Evolutionary conservation across 202 grass and related monocot genomes (phyloP), one percentile per base, ranked within the genome.

Genomic region (Setaria italica): DNA sequence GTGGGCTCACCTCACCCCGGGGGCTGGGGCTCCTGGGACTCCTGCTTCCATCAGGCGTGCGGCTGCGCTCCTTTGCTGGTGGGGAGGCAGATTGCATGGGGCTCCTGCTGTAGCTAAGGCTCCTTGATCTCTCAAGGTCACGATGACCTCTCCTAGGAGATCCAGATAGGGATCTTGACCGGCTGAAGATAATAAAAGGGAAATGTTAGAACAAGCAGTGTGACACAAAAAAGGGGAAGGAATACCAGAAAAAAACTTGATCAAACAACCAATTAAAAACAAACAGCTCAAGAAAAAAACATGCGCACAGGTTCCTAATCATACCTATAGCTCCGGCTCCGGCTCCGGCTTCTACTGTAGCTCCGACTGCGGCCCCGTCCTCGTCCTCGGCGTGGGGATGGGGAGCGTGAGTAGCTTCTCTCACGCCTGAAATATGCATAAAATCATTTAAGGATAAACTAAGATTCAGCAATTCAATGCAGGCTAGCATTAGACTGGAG

Each of bases 21-120:
- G 78, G 80, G 54, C 80, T 82, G 39, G 9, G 86, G 37, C 88
- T 95, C 93, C 79, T 74, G 0, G 92, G 92, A n/a, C 93, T 98
- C 82, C 63, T 83, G 20, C 92, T 92, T 11, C 85, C 87, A 74
- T 83, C 88, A 56, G 91, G 90, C 11, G 86, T 88, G 19, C 48
- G 79, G 85, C 96, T 94, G 64, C 51, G 90, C 45, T 87, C 87
- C 82, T 91, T 99, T 21, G 78, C 42, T 43, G 89, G 76, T 43
- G 91, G 93, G 3, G 90, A 84, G 12, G 63, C 42, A 2, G 85
- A 86, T 5, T 83, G 30, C 84, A 82, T 85, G 6, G 93, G 90
- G 85, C 93, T 99, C 85, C 86, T 91, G 92, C 97, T 93, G 77
- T 99, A 90, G n/a, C 88, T 88, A 45, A 88, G 80, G 30, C 97